Conservation (phyloP, 176 grass and related monocot species). For the Aechmea fasciata region DNA sequence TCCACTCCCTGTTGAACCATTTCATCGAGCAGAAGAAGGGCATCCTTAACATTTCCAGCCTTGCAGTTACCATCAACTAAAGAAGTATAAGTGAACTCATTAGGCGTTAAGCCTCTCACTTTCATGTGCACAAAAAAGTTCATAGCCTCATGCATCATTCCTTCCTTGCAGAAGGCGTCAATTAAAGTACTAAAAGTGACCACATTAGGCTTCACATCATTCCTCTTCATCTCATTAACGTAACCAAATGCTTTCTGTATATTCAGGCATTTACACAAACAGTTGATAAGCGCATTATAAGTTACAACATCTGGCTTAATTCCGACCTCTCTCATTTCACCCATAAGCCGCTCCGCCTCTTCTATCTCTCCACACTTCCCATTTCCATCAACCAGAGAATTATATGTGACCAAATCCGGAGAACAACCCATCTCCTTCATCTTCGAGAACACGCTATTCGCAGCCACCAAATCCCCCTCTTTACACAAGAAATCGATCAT, state of each 20-base stretch:
- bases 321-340: constrained; percentile 46
- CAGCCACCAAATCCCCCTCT: constrained; percentile 47
- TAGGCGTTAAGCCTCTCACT: constrained; percentile 61
- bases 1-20: constrained; percentile 62
- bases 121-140: constrained; percentile 86
- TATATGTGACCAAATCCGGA: constrained; percentile 70
- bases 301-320: constrained; percentile 69
- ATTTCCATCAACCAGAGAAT: constrained; percentile 85
- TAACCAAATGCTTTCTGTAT: constrained; percentile 59
- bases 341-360: constrained; percentile 44
- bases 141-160: constrained; percentile 68
- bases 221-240: constrained; percentile 68
- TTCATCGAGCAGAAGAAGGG: constrained; percentile 61
- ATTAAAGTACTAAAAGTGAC: constrained; percentile 83
- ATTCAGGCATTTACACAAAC: constrained; percentile 67
- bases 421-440: constrained; percentile 70
- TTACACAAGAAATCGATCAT: constrained; percentile 90
- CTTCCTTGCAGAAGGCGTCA: constrained; percentile 86
- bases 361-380: constrained; percentile 68
- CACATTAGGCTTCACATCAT: constrained; percentile 49
- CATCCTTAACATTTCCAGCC: constrained; percentile 56
- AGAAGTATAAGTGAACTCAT: constrained; percentile 89
- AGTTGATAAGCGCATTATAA: constrained; percentile 82
- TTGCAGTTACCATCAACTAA: constrained; percentile 80
- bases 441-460: constrained; percentile 36